A percentile compares a stretch with the other conserved stretches of the same genome.
Evolutionary conservation across 441 rosid species (phyloP).

Genomic region (Aquilaria agallochum): DNA sequence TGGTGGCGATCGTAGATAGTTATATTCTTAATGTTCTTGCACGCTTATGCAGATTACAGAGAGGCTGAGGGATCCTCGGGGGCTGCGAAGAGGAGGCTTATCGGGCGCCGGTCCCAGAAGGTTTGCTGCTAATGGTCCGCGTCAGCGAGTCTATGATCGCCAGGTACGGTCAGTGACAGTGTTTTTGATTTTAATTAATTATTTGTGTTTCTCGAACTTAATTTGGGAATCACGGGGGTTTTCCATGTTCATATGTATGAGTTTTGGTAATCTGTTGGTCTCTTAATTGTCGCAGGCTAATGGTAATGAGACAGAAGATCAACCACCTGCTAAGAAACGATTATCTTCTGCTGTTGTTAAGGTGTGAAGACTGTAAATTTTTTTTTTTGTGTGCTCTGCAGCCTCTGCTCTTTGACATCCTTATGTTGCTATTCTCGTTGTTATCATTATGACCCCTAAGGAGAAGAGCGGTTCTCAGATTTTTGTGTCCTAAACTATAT

Average conservation of each 20-base stretch:
- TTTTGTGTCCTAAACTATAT: too few species aligned
- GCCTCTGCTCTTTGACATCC: too few species aligned
- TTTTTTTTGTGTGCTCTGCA: neutral
- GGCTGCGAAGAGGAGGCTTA: slow-evolving; percentile 76
- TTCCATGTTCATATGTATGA: neutral
- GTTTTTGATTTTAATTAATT: neutral
- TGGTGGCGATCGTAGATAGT: neutral
- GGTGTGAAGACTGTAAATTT: slow-evolving; percentile 31
- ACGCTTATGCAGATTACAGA: slow-evolving; percentile 59
- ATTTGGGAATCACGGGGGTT: neutral
- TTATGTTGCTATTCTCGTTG: neutral
- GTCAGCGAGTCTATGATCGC: slow-evolving; percentile 58
- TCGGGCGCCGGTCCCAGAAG: slow-evolving; percentile 51
- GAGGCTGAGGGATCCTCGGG: slow-evolving; percentile 90
- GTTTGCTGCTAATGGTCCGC: slow-evolving; percentile 51
- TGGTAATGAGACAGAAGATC: slow-evolving; percentile 62
- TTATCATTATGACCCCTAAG: neutral
- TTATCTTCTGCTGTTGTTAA: slow-evolving; percentile 91
- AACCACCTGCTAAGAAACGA: slow-evolving; percentile 82
- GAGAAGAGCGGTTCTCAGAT: too few species aligned
- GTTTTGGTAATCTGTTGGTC: neutral
- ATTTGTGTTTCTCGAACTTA: neutral
- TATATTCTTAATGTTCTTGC: too few species aligned
- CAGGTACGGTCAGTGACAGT: slow-evolving; percentile 32
- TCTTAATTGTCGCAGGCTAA: slow-evolving; percentile 51